Base-by-base conservation (phyloP, 176 grass and related monocot genomes). In the Sorghum bicolor region DNA sequence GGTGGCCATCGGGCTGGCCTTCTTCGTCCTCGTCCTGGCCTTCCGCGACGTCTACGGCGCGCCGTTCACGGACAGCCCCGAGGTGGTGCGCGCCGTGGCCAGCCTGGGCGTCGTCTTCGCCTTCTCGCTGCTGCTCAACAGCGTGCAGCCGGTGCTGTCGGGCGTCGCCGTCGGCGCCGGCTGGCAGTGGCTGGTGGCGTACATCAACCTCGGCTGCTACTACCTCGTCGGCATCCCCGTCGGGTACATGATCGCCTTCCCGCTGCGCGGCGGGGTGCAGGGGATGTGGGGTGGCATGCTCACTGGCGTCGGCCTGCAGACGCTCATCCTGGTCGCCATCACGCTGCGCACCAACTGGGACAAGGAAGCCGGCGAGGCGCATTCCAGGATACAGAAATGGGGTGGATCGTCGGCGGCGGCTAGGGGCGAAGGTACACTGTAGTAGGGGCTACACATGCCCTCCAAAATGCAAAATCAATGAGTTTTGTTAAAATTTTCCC, bases 211-310 rank as follows among this genome's bases (percentile, higher is more conserved):
- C 8, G 92, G 70, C 0, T 94, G 92, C 83, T 97, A 97, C 83
- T 97, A 97, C 86, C 72, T 86, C 14, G 4, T 97, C 25, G 95
- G 92, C 39, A 82, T 97, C 82, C 95, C 95, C 15, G 48, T 93
- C 0, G 95, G 95, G 4, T 93, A 90, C 77, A 0, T 86, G 6
- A 72, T 94, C 62, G 88, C 88, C 58, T 94, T 93, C 80, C 87
- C 85, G 29, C 66, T 94, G 3, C 36, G 60, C 36, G 79, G 40
- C n/a, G 95, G 95, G 6, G 61, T 73, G 10, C 74, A 87, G 88
- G 95, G 95, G 8, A 97, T 94, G 95, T 97, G 95, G 92, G 87
- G 79, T 4, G 90, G 95, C 28, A 98, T 98, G 95, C 82, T 98
- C 55, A 89, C 80, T 1, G 95, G 95, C 4, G 90, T 98, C 7